Evolutionary conservation across 371 early-diverging fungal species (phyloP), one percentile per base, ranked within the genome.

Genomic region (Rhizomucor pusillus): DNA sequence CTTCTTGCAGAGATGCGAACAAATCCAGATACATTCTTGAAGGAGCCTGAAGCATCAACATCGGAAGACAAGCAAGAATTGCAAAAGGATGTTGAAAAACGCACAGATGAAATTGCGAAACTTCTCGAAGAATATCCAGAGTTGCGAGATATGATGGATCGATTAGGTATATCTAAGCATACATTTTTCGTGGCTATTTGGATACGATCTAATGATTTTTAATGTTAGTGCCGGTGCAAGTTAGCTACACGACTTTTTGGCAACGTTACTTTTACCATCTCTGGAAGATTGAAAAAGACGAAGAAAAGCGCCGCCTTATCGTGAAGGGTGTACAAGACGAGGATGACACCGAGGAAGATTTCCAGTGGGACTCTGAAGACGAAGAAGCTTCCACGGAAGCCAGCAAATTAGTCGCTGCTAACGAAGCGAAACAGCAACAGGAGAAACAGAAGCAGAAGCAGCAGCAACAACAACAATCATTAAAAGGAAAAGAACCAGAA

Each of bases 361-460:
- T 77, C 46, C 73, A 69, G 43, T 77, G 77, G 77, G 77, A 77
- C 57, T 69, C 77, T 5, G 77, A 77, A 18, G 77, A 77, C 20
- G 77, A 77, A 61, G 77, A 77, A 1, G 36, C n/a, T n/a, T n/a
- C n/a, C n/a, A n/a, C n/a, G n/a, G n/a, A n/a, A n/a, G n/a, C n/a
- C n/a, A n/a, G n/a, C n/a, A n/a, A n/a, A 29, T 29, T 29, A 29
- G n/a, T n/a, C n/a, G n/a, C n/a, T n/a, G n/a, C n/a, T n/a, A n/a
- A n/a, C n/a, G n/a, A n/a, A n/a, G n/a, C n/a, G n/a, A n/a, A n/a
- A n/a, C n/a, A n/a, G n/a, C n/a, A n/a, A n/a, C n/a, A n/a, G n/a
- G n/a, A n/a, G n/a, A n/a, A n/a, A n/a, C n/a, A n/a, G n/a, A n/a
- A n/a, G n/a, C n/a, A n/a, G n/a, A n/a, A n/a, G n/a, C n/a, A n/a